A percentile compares a stretch with the other conserved stretches of the same genome.
phyloP scores from a whole-genome alignment of 352 stramenopile genomes.

The Phytophthora niederhauseri region DNA sequence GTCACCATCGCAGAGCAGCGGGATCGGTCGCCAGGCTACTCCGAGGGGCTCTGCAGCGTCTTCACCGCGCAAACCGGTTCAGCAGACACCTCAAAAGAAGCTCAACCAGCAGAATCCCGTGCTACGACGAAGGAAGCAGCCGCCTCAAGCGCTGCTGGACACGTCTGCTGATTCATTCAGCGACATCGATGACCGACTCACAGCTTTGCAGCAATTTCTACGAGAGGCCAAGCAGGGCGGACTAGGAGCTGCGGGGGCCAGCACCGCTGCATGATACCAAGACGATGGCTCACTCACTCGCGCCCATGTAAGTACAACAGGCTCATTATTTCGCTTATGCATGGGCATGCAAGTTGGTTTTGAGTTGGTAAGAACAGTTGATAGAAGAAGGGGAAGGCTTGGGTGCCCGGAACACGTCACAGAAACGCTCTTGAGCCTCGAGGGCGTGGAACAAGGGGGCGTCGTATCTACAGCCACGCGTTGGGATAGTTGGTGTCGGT shows the following conservation, averaged over 20 bases:
- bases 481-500: constrained; percentile 25
- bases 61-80: constrained; percentile 17
- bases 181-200: constrained; percentile 87
- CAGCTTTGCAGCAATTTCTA: constrained; percentile 82
- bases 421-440: constrained; percentile 19
- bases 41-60: constrained; percentile 3
- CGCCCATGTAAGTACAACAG: constrained; percentile 35
- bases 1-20: constrained; percentile 15
- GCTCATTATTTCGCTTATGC: constrained; percentile 32
- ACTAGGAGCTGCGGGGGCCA: constrained; percentile 10
- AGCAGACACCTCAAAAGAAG: constrained; percentile 16
- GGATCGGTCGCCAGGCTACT: not conserved
- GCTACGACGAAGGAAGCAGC: constrained; percentile 27
- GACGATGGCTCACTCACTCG: not conserved
- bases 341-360: constrained; percentile 24
- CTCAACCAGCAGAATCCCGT: constrained; percentile 9
- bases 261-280: constrained; percentile 33
- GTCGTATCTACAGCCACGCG: constrained; percentile 34
- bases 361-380: constrained; percentile 15
- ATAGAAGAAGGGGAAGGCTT: constrained; percentile 3
- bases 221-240: constrained; percentile 75
- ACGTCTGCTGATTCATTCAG: constrained; percentile 82
- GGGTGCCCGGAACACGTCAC: constrained; percentile 12
- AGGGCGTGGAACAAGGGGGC: constrained; percentile 7
- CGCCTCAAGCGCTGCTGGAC: constrained; percentile 49